Base-by-base conservation (phyloP, 768 basidiomycete species). In the Amanita exitialis region DNA sequence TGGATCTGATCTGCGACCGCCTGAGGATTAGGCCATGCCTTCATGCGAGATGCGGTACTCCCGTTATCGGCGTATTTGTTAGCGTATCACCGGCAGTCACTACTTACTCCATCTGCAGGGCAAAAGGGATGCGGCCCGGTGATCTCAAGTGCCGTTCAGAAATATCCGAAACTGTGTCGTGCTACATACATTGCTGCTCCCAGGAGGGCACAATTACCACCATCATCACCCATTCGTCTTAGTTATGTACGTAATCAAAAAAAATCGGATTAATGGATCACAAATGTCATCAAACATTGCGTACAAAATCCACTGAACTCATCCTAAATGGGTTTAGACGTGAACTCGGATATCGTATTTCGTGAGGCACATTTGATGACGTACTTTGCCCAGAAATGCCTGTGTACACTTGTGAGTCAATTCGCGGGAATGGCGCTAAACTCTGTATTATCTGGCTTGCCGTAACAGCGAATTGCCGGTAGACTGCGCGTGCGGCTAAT, bases 1-100 rank as follows among this genome's bases (percentile, higher is more conserved):
- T 48, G 16, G 54, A 57, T 57, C 53, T 58, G 55, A 49, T 36
- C 50, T 53, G 55, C 56, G 54, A 58, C 59, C 54, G 57, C 56
- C 56, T 47, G 42, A 23, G 53, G 38, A 49, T 54, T 49, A 58
- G 60, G 64, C 64, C 60, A 62, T 59, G 50, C 54, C 51, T 54
- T 54, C 56, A 43, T 25, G 23, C 32, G 13, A 47, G 27, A n/a
- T 27, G 12, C 43, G 45, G 34, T 46, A 16, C 28, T 47, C 47
- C 38, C 47, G 47, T 39, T 38, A 48, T 27, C 36, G 7, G 15
- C 13, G 16, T 21, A 23, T 23, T 39, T 36, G 30, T 32, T 37
- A 25, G 25, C 47, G 44, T 38, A 50, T 50, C 16, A 28, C 16
- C 36, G 35, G 25, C 12, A 52, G 35, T 6, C 18, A 43, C 20